Conservation (phyloP, 2,329 filamentous ascomycete species). For the Neofusicoccum umdonicola region DNA sequence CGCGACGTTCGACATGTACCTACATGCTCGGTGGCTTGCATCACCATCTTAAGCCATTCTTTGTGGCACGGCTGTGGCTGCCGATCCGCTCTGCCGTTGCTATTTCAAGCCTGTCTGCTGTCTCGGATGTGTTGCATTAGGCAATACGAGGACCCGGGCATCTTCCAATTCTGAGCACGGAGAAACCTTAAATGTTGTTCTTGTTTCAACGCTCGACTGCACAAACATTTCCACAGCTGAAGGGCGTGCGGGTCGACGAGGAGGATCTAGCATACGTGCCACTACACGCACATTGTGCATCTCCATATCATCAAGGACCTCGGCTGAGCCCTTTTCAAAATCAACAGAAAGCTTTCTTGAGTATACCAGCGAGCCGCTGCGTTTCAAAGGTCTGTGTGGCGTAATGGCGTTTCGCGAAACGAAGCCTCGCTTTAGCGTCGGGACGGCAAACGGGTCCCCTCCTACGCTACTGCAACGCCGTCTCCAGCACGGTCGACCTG, state of each 20-base stretch:
- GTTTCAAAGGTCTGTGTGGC: neutral
- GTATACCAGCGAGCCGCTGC: neutral
- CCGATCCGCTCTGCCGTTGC: neutral
- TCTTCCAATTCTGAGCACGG: neutral
- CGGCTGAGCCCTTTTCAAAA: no score
- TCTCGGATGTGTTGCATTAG: neutral
- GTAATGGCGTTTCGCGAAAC: neutral
- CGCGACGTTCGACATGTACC: neutral
- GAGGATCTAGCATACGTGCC: no score
- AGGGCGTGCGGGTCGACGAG: no score
- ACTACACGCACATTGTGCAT: neutral
- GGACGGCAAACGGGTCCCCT: neutral
- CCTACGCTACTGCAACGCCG: neutral
- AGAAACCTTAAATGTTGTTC: no score
- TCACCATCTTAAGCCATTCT: neutral
- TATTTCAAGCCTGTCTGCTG: conserved; percentile 23
- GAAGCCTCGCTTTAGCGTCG: neutral
- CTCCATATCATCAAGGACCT: neutral
- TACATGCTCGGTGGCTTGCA: neutral
- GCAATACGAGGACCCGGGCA: neutral
- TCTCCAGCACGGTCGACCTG: neutral
- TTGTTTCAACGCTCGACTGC: no score
- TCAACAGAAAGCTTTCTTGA: neutral
- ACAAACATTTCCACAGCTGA: no score
- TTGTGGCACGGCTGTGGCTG: neutral